A percentile compares a stretch with the other conserved stretches of the same genome.
Evolutionary conservation across 768 basidiomycete species (phyloP).

Genomic region (Kwoniella mangroviensis): DNA sequence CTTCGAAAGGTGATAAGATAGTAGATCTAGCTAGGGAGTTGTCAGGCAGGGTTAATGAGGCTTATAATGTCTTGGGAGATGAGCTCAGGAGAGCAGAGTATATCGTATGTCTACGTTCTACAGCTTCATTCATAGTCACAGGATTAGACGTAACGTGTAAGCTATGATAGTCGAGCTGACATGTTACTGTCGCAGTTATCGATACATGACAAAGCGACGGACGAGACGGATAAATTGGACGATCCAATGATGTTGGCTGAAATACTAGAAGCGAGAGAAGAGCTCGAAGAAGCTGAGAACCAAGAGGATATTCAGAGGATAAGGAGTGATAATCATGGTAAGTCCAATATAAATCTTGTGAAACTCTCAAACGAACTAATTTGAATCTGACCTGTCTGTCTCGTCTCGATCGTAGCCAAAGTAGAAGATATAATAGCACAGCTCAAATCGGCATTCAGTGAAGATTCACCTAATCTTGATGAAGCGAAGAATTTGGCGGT

Average conservation of each 20-base stretch:
- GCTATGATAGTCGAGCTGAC: background rate
- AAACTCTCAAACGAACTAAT: too few relatives aligned
- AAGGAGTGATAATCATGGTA: conserved; percentile 65
- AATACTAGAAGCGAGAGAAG: conserved; percentile 78
- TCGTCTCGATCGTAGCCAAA: conserved; percentile 60
- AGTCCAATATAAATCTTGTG: conserved; percentile 50
- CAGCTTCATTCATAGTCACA: background rate
- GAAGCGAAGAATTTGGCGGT: conserved; percentile 67
- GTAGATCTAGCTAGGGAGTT: conserved; percentile 65
- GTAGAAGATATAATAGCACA: conserved; percentile 62
- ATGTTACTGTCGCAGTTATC: conserved; percentile 59
- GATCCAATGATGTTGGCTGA: conserved; percentile 74
- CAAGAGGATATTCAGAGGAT: conserved; percentile 64
- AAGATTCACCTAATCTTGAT: conserved; percentile 63
- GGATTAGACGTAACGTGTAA: too few relatives aligned
- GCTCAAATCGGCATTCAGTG: conserved; percentile 64
- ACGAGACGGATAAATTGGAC: conserved; percentile 73
- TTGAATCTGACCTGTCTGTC: too few relatives aligned
- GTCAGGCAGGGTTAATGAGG: conserved; percentile 80
- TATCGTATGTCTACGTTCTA: conserved; percentile 59
- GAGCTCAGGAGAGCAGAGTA: conserved; percentile 81
- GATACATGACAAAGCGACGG: conserved; percentile 65
- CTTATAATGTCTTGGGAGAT: conserved; percentile 74
- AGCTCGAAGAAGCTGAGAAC: conserved; percentile 69
- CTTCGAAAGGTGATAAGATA: conserved; percentile 65